Conservation (phyloP, 2,329 filamentous ascomycete genomes). For the Paecilomyces sp. region DNA sequence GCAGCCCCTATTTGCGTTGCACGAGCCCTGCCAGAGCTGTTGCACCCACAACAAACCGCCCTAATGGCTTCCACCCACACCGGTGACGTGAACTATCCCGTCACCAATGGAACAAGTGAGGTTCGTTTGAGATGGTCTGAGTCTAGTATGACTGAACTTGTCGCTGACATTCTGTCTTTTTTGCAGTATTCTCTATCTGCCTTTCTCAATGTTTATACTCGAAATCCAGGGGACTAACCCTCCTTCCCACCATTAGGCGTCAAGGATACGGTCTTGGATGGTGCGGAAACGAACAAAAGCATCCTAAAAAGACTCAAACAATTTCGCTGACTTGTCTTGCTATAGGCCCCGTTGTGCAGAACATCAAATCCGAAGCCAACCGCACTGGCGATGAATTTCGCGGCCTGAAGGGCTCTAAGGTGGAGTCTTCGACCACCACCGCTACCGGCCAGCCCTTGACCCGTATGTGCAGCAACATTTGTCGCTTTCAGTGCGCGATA, state of each 20-base stretch:
- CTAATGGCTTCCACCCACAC: conserved; percentile 20
- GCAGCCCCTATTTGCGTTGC: conserved; percentile 6
- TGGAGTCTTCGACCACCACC: conserved; percentile 47
- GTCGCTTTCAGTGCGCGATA: background rate
- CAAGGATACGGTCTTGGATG: background rate
- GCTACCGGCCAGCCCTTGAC: conserved; percentile 57
- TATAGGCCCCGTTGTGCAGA: conserved; percentile 49
- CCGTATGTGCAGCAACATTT: conserved; percentile 34
- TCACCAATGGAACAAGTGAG: conserved; percentile 31
- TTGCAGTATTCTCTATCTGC: conserved; percentile 4
- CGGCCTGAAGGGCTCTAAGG: conserved; percentile 49
- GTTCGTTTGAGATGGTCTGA: conserved; percentile 15
- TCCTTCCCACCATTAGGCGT: background rate
- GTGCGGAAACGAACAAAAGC: background rate
- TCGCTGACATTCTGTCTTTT: conserved; percentile 10
- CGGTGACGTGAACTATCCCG: conserved; percentile 31
- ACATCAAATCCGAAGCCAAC: conserved; percentile 48
- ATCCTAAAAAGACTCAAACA: conserved; percentile 9
- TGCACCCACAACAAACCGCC: conserved; percentile 14
- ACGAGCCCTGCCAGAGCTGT: conserved; percentile 9
- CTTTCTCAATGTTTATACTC: background rate
- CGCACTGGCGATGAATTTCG: conserved; percentile 53
- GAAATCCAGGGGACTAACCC: background rate
- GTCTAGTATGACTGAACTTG: conserved; percentile 1
- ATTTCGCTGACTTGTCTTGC: conserved; percentile 1